Percentiles rank a stretch among this genome's conserved stretches.
Conservation (phyloP, 345 rosid species). For the Punica granatum region DNA sequence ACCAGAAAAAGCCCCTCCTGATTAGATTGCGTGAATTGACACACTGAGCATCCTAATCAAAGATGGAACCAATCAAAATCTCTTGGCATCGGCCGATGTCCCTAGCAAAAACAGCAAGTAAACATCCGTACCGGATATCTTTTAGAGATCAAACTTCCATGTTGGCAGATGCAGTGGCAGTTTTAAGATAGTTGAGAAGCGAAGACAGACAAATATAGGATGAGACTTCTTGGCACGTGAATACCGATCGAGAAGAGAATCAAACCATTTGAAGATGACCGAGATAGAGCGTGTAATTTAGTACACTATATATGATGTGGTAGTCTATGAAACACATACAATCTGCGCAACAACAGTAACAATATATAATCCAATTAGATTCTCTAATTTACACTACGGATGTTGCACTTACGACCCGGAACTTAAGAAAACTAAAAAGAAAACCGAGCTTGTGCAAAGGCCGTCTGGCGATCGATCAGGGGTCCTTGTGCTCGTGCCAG, state of each 20-base stretch:
- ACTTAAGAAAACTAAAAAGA: not conserved
- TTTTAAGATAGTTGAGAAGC: not conserved
- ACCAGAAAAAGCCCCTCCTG: not conserved
- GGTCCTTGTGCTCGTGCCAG: constrained; percentile 18
- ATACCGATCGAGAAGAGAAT: not conserved
- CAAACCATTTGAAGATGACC: not conserved
- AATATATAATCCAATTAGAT: not conserved
- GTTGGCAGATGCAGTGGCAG: not conserved
- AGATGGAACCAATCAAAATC: not conserved
- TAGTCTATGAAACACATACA: not conserved
- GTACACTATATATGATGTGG: not conserved
- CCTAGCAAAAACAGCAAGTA: not conserved
- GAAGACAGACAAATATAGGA: no score
- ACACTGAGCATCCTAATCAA: not conserved
- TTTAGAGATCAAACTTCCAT: not conserved
- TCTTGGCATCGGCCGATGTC: not conserved
- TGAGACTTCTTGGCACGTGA: not conserved
- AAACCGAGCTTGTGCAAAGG: no score
- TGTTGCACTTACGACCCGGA: not conserved
- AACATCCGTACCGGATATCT: not conserved
- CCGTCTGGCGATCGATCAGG: not conserved
- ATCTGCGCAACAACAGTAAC: not conserved
- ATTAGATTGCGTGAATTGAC: not conserved
- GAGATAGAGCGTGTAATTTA: not conserved
- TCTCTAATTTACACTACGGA: not conserved